Evolutionary conservation across 2,329 filamentous ascomycete species (phyloP), one percentile per base, ranked within the genome.

Genomic region (Eutypa lata): DNA sequence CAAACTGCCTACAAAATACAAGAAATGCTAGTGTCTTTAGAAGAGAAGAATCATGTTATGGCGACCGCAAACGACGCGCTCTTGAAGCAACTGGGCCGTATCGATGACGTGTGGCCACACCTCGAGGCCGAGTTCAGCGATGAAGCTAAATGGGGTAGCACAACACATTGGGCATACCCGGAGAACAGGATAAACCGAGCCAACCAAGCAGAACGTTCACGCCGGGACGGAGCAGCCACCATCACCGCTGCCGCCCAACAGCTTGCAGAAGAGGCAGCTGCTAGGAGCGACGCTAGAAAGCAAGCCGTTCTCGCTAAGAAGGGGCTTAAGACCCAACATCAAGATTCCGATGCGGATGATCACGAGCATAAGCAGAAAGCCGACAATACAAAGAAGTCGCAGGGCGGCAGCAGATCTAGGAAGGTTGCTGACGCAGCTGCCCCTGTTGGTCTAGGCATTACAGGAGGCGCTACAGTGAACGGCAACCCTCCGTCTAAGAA

Each of bases 11-110:
- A 85, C 62, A 87, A 89, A 59, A 87, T 96, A 49, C 84, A 88
- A 59, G 89, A 92, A 62, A 89, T 97, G 78, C 84, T 97, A 44
- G 84, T 91, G 47, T 93, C 92, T 1, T 81, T 97, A 37, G 94
- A 99, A 66, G 94, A 99, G 73, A 99, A 99, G 74, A 96, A 97
- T 61, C 92, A 97, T 62, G 94, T 99, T 61, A 88, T 97, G 52
- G 88, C 90, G 37, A 95, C 93, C 16, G 93, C 94, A 51, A 94
- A 93, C 64, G 90, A 96, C 61, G 90, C 92, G 45, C 83, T 97
- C 13, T 84, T 90, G 59, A 90, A 89, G 66, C 91, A 97, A 66
- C 80, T 97, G 35, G 76, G 82, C 54, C 90, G 95, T 49, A 85
- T 97, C 66, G 89, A 96, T 67, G 87, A 89, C 61, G 87, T 95